phyloP scores from a whole-genome alignment of 768 basidiomycete species.

The Hericium rajendrae region DNA sequence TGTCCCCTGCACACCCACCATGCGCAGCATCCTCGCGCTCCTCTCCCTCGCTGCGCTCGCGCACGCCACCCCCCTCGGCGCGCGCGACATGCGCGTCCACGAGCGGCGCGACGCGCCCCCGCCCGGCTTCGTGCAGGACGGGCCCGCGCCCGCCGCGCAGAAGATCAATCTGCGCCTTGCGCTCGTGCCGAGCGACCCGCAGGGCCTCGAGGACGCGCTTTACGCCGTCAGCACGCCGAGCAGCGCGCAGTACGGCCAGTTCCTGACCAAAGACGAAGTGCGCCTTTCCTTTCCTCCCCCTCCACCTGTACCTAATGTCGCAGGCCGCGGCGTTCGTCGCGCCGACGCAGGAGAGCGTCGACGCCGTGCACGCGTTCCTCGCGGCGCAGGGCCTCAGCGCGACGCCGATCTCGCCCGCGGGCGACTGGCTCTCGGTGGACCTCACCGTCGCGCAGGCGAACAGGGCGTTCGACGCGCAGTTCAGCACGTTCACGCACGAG shows the following conservation, averaged over 20 bases:
- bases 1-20: neutral
- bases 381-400: slow-evolving; percentile 7
- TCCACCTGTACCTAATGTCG: neutral
- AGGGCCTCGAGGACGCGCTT: slow-evolving; percentile 1
- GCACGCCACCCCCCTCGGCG: neutral
- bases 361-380: slow-evolving; percentile 7
- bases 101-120: slow-evolving; percentile 1
- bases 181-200: slow-evolving; percentile 1
- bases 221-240: slow-evolving; percentile 14
- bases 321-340: slow-evolving; percentile 8
- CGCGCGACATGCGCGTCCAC: neutral
- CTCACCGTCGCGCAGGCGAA: slow-evolving; percentile 13
- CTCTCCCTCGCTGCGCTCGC: neutral
- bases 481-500: slow-evolving; percentile 9
- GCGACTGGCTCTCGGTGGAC: slow-evolving; percentile 21
- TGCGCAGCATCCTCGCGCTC: neutral
- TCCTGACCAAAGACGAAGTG: slow-evolving; percentile 18
- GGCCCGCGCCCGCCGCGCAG: neutral
- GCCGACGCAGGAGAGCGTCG: slow-evolving; percentile 1
- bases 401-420: slow-evolving; percentile 6
- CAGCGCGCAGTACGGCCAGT: slow-evolving; percentile 13
- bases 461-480: slow-evolving; percentile 11
- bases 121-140: neutral
- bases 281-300: neutral
- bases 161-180: neutral